A percentile compares a stretch with the other conserved stretches of the same genome.
phyloP scores from a whole-genome alignment of 2,329 filamentous ascomycete species.

The Emericellopsis atlantica region DNA sequence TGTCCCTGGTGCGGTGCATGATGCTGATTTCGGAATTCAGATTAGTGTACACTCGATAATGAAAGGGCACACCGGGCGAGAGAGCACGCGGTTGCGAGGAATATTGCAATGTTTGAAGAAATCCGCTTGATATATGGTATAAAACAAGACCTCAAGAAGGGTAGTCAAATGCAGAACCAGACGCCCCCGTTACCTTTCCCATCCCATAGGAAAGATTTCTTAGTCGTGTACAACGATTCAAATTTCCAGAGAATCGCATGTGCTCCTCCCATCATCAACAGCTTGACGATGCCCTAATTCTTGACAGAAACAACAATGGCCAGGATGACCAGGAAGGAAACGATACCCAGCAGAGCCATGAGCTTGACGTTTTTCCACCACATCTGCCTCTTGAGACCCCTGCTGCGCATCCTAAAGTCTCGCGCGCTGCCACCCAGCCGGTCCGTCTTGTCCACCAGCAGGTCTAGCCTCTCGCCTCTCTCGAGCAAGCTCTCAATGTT shows the following conservation, averaged over 20 bases:
- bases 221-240: neutral
- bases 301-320: constrained; percentile 42
- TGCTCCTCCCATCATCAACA: too few species aligned
- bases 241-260: too few species aligned
- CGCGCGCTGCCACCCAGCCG: constrained; percentile 74
- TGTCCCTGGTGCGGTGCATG: too few species aligned
- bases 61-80: too few species aligned
- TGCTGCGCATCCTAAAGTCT: constrained; percentile 80
- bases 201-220: neutral
- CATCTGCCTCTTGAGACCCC: constrained; percentile 83
- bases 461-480: constrained; percentile 82
- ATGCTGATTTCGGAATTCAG: too few species aligned
- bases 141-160: too few species aligned
- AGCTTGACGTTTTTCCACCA: constrained; percentile 99
- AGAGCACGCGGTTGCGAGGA: too few species aligned
- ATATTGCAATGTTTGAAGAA: too few species aligned
- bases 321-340: constrained; percentile 46
- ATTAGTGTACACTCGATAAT: too few species aligned
- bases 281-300: constrained; percentile 14
- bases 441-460: constrained; percentile 95
- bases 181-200: too few species aligned
- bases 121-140: too few species aligned
- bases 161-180: too few species aligned
- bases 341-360: constrained; percentile 67
- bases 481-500: constrained; percentile 87